Evolutionary conservation across 2,329 filamentous ascomycete genomes (phyloP).

Genomic region (Leptographium wingfieldii): DNA sequence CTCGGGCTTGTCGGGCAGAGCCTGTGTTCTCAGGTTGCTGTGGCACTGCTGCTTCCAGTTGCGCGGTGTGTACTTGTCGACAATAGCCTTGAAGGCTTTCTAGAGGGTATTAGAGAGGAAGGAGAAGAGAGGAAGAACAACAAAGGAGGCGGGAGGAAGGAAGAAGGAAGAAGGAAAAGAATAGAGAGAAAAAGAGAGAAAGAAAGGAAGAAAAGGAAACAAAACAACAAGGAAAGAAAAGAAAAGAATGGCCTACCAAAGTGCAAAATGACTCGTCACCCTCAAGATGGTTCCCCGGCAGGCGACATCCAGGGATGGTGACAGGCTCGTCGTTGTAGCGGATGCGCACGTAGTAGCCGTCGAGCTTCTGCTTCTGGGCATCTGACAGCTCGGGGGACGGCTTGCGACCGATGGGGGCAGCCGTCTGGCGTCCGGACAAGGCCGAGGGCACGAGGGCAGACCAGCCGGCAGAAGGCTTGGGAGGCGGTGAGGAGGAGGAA

Average conservation of each 20-base stretch:
- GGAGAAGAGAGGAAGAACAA: background rate
- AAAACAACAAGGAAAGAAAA: background rate
- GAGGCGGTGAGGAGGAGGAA: constrained; percentile 12
- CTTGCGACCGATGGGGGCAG: constrained; percentile 46
- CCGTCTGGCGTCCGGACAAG: constrained; percentile 14
- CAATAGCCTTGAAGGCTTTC: constrained; percentile 84
- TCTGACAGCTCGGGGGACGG: constrained; percentile 40
- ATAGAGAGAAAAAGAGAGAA: background rate
- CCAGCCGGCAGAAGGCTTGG: constrained; percentile 9
- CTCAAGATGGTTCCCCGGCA: constrained; percentile 66
- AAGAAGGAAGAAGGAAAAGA: background rate
- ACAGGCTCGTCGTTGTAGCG: constrained; percentile 83
- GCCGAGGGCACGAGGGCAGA: constrained; percentile 22
- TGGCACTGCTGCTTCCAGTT: constrained; percentile 56
- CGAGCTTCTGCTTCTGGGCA: constrained; percentile 45
- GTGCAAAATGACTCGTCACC: constrained; percentile 88
- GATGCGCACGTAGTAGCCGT: constrained; percentile 76
- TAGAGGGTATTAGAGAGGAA: constrained; percentile 18
- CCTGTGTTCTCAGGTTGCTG: constrained; percentile 28
- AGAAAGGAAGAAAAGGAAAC: background rate
- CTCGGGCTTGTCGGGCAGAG: constrained; percentile 35
- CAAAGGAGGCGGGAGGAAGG: background rate
- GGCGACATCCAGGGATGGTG: constrained; percentile 67
- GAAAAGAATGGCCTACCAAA: constrained; percentile 39
- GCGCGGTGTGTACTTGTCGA: constrained; percentile 76